Conservation (phyloP, 2,329 filamentous ascomycete genomes). For the Akanthomyces muscarius region DNA sequence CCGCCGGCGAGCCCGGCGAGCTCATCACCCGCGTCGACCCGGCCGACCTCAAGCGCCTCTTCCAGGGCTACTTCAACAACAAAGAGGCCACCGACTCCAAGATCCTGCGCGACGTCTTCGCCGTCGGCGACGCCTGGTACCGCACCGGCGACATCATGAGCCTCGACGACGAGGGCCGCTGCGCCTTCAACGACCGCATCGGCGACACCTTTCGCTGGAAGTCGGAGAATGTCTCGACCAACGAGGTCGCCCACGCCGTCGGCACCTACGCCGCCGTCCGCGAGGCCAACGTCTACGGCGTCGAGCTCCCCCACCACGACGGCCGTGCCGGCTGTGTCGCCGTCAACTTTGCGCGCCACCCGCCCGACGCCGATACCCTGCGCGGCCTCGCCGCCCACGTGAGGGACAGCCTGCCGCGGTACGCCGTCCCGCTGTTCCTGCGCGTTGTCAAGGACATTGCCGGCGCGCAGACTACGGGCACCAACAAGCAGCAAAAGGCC, state of each 20-base stretch:
- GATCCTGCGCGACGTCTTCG: constrained; percentile 68
- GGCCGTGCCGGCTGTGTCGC: constrained; percentile 80
- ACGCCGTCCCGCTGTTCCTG: constrained; percentile 75
- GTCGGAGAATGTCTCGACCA: constrained; percentile 77
- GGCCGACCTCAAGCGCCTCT: constrained; percentile 57
- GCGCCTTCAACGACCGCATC: constrained; percentile 78
- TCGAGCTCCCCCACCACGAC: constrained; percentile 74
- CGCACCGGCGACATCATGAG: constrained; percentile 77
- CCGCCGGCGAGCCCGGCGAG: constrained; percentile 66
- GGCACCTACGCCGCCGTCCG: constrained; percentile 61
- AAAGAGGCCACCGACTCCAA: constrained; percentile 66
- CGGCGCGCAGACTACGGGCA: constrained; percentile 66
- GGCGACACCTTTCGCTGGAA: constrained; percentile 80
- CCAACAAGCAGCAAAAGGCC: constrained; percentile 86
- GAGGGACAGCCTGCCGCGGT: constrained; percentile 58
- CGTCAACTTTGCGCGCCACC: constrained; percentile 49
- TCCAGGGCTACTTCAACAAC: constrained; percentile 82
- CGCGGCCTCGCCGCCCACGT: constrained; percentile 60
- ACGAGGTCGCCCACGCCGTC: constrained; percentile 74
- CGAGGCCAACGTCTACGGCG: constrained; percentile 85
- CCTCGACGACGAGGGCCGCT: constrained; percentile 65
- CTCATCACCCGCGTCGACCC: constrained; percentile 68
- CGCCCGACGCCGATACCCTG: constrained; percentile 44
- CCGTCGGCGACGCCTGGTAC: constrained; percentile 76
- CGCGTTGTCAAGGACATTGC: constrained; percentile 56